Conservation (phyloP, 2,329 filamentous ascomycete genomes). For the Huntiella decipiens region DNA sequence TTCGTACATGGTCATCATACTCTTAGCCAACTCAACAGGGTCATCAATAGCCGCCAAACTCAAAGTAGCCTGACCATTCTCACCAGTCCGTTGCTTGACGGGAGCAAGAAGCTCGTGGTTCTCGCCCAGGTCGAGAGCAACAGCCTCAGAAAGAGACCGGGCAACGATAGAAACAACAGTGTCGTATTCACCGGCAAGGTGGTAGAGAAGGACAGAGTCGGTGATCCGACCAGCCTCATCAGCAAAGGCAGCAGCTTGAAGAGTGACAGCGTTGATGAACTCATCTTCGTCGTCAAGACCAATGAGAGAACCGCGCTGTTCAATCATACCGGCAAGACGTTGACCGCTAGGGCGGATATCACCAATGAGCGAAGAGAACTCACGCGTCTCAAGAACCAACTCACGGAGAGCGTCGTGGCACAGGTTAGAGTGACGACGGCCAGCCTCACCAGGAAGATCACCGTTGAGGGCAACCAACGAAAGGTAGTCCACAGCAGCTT, state of each 20-base stretch:
- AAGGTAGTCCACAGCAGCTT: slow-evolving; percentile 84
- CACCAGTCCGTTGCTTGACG: slow-evolving; percentile 47
- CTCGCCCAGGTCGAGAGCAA: slow-evolving; percentile 71
- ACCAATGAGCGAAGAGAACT: slow-evolving; percentile 84
- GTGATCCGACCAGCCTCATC: slow-evolving; percentile 88
- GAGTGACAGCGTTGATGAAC: slow-evolving; percentile 78
- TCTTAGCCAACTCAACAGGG: slow-evolving; percentile 37
- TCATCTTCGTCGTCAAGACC: slow-evolving; percentile 61
- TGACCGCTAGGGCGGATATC: slow-evolving; percentile 76
- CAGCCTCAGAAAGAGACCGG: slow-evolving; percentile 72
- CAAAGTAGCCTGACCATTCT: slow-evolving; percentile 23
- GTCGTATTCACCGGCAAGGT: slow-evolving; percentile 88
- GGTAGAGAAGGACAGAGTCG: slow-evolving; percentile 85
- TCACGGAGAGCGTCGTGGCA: slow-evolving; percentile 89
- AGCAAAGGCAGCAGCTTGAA: slow-evolving; percentile 78
- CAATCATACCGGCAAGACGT: slow-evolving; percentile 70
- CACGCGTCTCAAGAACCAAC: slow-evolving; percentile 85
- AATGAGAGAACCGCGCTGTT: slow-evolving; percentile 67
- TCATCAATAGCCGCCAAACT: slow-evolving; percentile 34
- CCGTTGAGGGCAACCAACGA: slow-evolving; percentile 79
- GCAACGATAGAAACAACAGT: slow-evolving; percentile 83
- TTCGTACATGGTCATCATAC: slow-evolving; percentile 46
- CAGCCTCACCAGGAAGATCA: slow-evolving; percentile 56
- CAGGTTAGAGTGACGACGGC: slow-evolving; percentile 57
- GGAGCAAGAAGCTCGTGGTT: slow-evolving; percentile 61